phyloP scores from a whole-genome alignment of 2,329 filamentous ascomycete genomes.

The Xylariaceae sp. region DNA sequence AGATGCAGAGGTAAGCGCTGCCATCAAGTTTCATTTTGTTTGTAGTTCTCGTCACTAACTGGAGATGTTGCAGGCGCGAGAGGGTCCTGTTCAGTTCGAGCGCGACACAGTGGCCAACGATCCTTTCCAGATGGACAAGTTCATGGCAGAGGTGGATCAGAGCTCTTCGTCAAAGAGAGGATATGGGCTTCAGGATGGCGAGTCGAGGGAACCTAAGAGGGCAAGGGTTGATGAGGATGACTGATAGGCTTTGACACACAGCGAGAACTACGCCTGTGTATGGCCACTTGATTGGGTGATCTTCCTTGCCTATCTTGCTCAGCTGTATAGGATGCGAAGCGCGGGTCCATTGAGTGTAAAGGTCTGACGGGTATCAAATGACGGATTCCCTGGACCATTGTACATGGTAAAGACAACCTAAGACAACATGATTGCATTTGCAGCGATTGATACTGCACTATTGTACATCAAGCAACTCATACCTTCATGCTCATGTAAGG shows the following conservation, averaged over 20 bases:
- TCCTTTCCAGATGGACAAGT: conserved; percentile 92
- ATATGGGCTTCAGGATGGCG: conserved; percentile 71
- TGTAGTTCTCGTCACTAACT: conserved; percentile 31
- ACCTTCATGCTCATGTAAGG: too few relatives aligned
- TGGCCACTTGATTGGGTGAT: too few relatives aligned
- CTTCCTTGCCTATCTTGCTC: too few relatives aligned
- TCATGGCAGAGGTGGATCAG: conserved; percentile 77
- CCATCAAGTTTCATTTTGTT: neutral
- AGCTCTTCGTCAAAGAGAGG: conserved; percentile 64
- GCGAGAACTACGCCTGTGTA: neutral
- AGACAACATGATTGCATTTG: too few relatives aligned
- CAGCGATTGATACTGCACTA: too few relatives aligned
- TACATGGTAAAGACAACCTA: too few relatives aligned
- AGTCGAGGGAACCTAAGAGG: conserved; percentile 63
- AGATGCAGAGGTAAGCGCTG: conserved; percentile 68
- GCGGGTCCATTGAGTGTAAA: too few relatives aligned
- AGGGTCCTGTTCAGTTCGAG: conserved; percentile 95
- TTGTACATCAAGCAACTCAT: too few relatives aligned
- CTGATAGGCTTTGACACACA: conserved; percentile 9
- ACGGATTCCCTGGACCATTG: too few relatives aligned
- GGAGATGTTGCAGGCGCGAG: conserved; percentile 55
- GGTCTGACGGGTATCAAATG: too few relatives aligned
- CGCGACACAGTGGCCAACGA: conserved; percentile 69
- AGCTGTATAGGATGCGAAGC: too few relatives aligned
- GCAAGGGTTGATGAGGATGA: conserved; percentile 66